Conservation (phyloP, 2,329 filamentous ascomycete genomes). For the Cytospora piceae region DNA sequence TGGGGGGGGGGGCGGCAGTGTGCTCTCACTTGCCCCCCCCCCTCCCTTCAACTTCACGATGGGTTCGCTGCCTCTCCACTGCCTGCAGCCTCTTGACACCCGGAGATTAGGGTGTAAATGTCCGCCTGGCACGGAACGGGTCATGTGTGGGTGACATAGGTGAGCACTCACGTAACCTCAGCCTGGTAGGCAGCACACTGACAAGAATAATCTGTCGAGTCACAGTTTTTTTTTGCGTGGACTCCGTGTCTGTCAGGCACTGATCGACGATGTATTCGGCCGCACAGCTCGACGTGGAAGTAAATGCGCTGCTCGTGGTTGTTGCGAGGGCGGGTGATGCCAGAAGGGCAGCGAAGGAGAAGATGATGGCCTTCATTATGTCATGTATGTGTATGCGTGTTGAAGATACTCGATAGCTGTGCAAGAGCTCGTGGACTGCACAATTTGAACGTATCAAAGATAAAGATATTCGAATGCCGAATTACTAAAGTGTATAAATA, state of each 20-base stretch:
- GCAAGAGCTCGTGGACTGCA: not conserved
- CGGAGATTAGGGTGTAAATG: not conserved
- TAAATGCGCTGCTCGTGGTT: conserved; percentile 42
- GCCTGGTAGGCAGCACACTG: conserved; percentile 49
- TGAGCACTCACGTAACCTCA: conserved; percentile 49
- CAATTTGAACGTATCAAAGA: not conserved
- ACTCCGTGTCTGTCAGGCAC: conserved; percentile 47
- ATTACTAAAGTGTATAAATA: not conserved
- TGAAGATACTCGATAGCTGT: not conserved
- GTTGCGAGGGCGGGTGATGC: conserved; percentile 40
- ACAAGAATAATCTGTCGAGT: conserved; percentile 49
- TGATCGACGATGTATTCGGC: conserved; percentile 53
- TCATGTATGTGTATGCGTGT: conserved; percentile 3
- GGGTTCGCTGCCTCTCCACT: not conserved
- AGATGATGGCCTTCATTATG: conserved; percentile 50
- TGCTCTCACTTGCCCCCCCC: not conserved
- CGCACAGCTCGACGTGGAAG: conserved; percentile 42
- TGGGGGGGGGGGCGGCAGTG: too few species aligned
- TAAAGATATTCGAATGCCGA: not conserved
- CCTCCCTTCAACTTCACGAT: not conserved
- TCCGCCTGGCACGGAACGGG: not conserved
- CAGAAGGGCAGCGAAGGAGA: conserved; percentile 46
- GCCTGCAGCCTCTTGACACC: not conserved
- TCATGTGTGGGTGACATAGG: not conserved
- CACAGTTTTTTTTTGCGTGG: conserved; percentile 45